Evolutionary conservation across 1,284 basidiomycete genomes (phyloP), one percentile per base, ranked within the genome.

Genomic region (Heterobasidion annosum): DNA sequence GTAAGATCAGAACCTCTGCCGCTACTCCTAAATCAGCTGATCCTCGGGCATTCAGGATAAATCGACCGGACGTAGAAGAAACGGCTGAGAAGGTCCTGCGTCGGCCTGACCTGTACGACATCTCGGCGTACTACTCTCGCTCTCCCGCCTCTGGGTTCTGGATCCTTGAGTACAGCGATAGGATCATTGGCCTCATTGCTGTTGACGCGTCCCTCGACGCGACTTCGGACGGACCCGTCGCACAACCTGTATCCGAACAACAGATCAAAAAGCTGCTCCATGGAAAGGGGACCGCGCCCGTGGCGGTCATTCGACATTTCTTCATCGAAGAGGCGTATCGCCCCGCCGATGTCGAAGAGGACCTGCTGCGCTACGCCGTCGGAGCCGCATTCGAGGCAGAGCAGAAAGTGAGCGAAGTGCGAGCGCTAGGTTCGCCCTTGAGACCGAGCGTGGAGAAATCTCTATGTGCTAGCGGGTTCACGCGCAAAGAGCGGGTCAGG

Each of bases 281-380:
- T 61, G 33, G 45, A 50, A 69, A 64, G 35, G 70, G 70, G 47
- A 74, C 74, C 15, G 70, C 78, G 9, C 62, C 67, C 33, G 71
- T 73, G 13, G 87, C 83, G 8, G 72, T 76, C n/a, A 83, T 93
- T 57, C 81, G 88, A 33, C 91, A 92, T 65, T 82, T 91, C 64
- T 84, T 80, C 61, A 78, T 90, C 43, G 83, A 88, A 51, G 80
- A 83, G 55, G 73, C 71, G 6, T 88, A 81, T 63, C 77, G 87
- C 46, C 61, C 61, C 6, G 69, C 76, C 12, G 73, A 73, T 5
- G 73, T 88, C 43, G 85, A 88, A 61, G 71, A 79, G 13, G 89
- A 91, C 64, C 68, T 93, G 25, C 68, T 92, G 12, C 62, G 72
- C 18, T 73, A 80, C 60, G 86, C 83, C 0, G 65, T 85, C 12